Evolutionary conservation across 2,329 filamentous ascomycete genomes (phyloP).

Genomic region (Hypoxylon sp.): DNA sequence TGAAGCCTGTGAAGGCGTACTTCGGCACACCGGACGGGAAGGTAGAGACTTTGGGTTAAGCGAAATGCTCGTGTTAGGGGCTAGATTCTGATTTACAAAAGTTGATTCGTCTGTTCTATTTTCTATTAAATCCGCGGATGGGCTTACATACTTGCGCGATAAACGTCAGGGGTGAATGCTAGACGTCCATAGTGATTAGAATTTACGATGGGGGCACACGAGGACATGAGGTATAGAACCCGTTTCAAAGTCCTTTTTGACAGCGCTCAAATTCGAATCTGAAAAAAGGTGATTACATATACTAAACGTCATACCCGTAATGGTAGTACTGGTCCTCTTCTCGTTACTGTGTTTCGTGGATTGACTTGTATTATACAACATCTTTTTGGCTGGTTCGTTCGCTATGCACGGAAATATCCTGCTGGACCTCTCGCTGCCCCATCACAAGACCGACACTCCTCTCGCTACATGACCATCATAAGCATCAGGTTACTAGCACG

Average conservation of each 20-base stretch:
- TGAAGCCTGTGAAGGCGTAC: slow-evolving; percentile 94
- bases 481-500: slow-evolving; percentile 64
- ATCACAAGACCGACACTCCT: slow-evolving; percentile 6
- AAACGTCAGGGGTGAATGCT: not conserved
- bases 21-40: slow-evolving; percentile 89
- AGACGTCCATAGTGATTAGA: slow-evolving; percentile 5
- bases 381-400: slow-evolving; percentile 49
- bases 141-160: not conserved
- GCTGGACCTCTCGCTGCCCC: slow-evolving; percentile 28
- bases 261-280: slow-evolving; percentile 33
- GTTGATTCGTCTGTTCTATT: not conserved
- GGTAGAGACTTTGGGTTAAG: slow-evolving; percentile 63
- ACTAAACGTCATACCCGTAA: slow-evolving; percentile 53
- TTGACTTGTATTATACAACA: slow-evolving; percentile 51
- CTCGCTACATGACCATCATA: not conserved
- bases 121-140: not conserved
- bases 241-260: slow-evolving; percentile 11
- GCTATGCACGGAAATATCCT: slow-evolving; percentile 55
- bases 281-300: slow-evolving; percentile 53
- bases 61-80: too few species aligned
- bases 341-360: slow-evolving; percentile 46
- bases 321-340: slow-evolving; percentile 44
- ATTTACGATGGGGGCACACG: not conserved
- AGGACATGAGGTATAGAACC: slow-evolving; percentile 2
- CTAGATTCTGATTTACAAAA: slow-evolving; percentile 8